Percentiles rank a stretch among this genome's conserved stretches.
Evolutionary conservation across 345 rosid genomes (phyloP).

Genomic region (Eucalyptus fibrosa): DNA sequence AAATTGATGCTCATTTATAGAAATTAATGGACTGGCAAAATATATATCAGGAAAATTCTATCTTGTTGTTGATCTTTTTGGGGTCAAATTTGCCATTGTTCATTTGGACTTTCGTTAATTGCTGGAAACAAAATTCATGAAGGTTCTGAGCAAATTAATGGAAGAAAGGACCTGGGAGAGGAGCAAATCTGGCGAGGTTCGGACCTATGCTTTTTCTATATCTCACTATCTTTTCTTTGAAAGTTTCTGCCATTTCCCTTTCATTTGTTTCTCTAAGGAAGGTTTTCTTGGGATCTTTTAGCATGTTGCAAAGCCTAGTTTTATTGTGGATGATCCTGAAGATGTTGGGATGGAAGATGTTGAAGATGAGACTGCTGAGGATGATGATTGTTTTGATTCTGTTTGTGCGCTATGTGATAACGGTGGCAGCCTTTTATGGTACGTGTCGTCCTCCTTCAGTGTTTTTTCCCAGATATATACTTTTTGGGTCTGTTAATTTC

Average conservation of each 20-base stretch:
- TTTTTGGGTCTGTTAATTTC: not conserved
- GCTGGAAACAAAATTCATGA: conserved; percentile 2
- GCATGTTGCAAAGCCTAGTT: conserved; percentile 12
- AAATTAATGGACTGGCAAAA: not conserved
- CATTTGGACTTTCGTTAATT: not conserved
- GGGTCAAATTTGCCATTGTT: not conserved
- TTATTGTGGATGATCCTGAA: conserved; percentile 52
- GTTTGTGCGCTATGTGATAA: conserved; percentile 88
- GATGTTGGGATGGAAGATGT: conserved; percentile 18
- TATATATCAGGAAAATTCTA: not conserved
- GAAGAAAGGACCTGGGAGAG: conserved; percentile 50
- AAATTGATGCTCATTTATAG: not conserved
- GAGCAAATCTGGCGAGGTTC: conserved; percentile 48
- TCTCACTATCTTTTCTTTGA: not conserved
- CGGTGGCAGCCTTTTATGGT: conserved; percentile 75
- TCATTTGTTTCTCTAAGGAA: not conserved
- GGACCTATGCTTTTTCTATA: not conserved
- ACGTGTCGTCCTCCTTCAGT: conserved; percentile 1
- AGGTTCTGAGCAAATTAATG: conserved; percentile 53
- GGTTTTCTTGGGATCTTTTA: conserved; percentile 27
- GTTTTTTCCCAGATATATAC: not conserved
- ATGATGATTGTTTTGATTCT: conserved; percentile 42
- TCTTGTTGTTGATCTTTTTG: not conserved
- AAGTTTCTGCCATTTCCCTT: not conserved
- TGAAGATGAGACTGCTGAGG: conserved; percentile 26